Percentiles rank a stretch among this genome's conserved stretches.
These are phyloP conservation scores for Colletotrichum filicis DNA, from an alignment of 2,329 filamentous ascomycete species.

Conservation along the genomic window DNA sequence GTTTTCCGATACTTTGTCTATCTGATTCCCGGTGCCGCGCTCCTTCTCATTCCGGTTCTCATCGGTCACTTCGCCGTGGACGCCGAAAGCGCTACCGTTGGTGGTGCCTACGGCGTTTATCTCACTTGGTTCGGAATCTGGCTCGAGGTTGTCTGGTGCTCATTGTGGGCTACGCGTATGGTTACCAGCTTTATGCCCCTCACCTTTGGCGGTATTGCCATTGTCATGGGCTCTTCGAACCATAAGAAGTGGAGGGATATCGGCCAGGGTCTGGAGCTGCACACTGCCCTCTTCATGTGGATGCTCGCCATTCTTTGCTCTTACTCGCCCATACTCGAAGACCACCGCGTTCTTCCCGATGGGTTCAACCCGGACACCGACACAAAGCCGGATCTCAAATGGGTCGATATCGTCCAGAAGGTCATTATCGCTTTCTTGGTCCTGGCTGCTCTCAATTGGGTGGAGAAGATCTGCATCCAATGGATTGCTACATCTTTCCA, in stretches of 20 bases:
- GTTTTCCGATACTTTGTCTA: conserved; percentile 61
- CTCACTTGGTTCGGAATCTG: conserved; percentile 95
- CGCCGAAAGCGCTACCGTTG: conserved; percentile 58
- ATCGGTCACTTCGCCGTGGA: conserved; percentile 53
- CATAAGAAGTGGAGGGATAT: conserved; percentile 94
- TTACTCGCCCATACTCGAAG: conserved; percentile 83
- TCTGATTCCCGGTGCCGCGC: conserved; percentile 54
- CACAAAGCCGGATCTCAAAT: conserved; percentile 57
- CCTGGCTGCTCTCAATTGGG: conserved; percentile 80
- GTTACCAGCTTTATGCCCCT: conserved; percentile 61
- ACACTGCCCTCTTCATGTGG: conserved; percentile 91
- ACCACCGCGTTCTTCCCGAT: conserved; percentile 54
- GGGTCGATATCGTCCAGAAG: conserved; percentile 86
- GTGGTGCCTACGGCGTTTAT: conserved; percentile 77
- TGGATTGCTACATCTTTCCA: conserved; percentile 96
- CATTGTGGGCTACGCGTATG: conserved; percentile 81
- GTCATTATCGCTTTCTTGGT: conserved; percentile 89
- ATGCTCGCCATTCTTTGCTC: conserved; percentile 87
- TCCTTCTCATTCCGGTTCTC: conserved; percentile 59
- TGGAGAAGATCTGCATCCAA: conserved; percentile 94
- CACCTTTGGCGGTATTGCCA: conserved; percentile 65
- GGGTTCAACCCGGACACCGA: conserved; percentile 55
- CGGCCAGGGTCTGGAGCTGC: conserved; percentile 85
- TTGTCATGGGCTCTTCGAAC: conserved; percentile 83
- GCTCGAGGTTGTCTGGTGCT: conserved; percentile 93